These are phyloP conservation scores for Corchorus olitorius DNA, from an alignment of 345 rosid genomes.

Conservation along the genomic window DNA sequence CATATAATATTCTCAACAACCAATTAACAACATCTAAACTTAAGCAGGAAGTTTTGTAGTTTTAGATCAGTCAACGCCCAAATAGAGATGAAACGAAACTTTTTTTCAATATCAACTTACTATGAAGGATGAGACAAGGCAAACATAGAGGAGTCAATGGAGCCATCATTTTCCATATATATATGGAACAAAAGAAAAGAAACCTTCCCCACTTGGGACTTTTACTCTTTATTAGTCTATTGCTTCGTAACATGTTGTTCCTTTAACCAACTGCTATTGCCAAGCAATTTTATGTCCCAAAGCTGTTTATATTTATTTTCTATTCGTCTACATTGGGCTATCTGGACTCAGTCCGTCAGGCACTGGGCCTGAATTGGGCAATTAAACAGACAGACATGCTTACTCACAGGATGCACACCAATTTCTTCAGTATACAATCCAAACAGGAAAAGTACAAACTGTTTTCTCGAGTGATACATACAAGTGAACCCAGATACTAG, in stretches of 20 bases:
- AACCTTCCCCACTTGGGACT: background rate
- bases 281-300: no score
- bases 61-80: conserved; percentile 13
- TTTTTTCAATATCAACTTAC: background rate
- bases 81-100: background rate
- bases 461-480: background rate
- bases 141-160: background rate
- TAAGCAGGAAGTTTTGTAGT: background rate
- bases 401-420: no score
- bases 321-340: no score
- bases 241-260: no score
- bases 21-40: background rate
- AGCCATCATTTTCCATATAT: background rate
- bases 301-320: no score
- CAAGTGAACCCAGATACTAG: background rate
- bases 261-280: no score
- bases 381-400: no score
- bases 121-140: background rate
- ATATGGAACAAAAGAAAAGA: background rate
- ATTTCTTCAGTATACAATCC: background rate
- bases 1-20: background rate
- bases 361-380: no score
- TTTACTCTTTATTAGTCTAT: background rate
- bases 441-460: background rate
- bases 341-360: no score